A percentile compares a stretch with the other conserved stretches of the same genome.
These are phyloP conservation scores for Huiozyma sinensis DNA, from an alignment of 805 yeast species.

Conservation along the genomic window DNA sequence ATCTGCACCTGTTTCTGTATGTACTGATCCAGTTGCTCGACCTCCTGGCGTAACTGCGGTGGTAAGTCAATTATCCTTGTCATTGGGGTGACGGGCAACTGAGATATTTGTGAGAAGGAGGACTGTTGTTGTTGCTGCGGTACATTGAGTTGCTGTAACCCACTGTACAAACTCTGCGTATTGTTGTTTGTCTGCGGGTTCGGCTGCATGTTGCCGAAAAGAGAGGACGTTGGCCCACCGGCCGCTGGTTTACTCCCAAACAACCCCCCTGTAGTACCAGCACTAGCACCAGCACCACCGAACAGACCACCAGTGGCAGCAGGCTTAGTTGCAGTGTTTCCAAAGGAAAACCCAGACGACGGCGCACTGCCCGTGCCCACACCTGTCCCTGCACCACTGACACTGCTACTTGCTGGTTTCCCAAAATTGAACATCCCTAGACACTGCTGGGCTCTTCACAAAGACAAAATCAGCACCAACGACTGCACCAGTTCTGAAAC, in stretches of 20 bases:
- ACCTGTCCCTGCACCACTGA: constrained; percentile 10
- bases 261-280: constrained; percentile 5
- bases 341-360: constrained; percentile 27
- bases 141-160: constrained; percentile 2
- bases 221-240: constrained; percentile 2
- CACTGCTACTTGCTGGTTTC: constrained; percentile 10
- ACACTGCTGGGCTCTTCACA: no score
- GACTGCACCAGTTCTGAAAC: no score
- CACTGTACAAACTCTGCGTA: neutral
- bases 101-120: constrained; percentile 35
- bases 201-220: constrained; percentile 6
- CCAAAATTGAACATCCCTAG: constrained; percentile 2
- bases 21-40: constrained; percentile 60
- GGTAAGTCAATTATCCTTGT: constrained; percentile 69
- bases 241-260: constrained; percentile 4
- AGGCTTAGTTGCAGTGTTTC: constrained; percentile 9
- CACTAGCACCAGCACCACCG: constrained; percentile 5
- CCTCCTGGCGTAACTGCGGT: constrained; percentile 53
- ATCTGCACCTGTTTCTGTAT: constrained; percentile 65
- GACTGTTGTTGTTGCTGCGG: constrained; percentile 21
- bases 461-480: no score
- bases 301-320: constrained; percentile 6
- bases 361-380: constrained; percentile 9
- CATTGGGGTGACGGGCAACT: constrained; percentile 51
- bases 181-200: constrained; percentile 1